Conservation (phyloP, 495 filamentous ascomycete species). For the Penicillium herquei region DNA sequence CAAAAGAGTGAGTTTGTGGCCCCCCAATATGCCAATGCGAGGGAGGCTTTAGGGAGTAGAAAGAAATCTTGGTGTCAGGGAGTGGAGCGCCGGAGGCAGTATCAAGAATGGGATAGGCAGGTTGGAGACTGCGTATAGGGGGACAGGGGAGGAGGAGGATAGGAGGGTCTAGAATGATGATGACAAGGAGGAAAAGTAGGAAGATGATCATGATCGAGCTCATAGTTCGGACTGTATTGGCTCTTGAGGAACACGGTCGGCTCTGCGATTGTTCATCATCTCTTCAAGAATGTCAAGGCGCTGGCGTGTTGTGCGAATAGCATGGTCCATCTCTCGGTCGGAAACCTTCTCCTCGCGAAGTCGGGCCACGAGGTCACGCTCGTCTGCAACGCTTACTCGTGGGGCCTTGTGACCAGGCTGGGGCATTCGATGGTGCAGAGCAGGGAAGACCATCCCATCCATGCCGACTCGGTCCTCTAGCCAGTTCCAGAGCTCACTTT, state of each 20-base stretch:
- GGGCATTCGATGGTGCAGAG: slow-evolving; percentile 25
- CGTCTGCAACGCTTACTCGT: slow-evolving; percentile 24
- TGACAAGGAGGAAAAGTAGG: no score
- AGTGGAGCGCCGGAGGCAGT: no score
- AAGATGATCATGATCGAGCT: background rate
- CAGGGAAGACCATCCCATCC: slow-evolving; percentile 57
- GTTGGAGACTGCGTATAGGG: background rate
- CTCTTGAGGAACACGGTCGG: slow-evolving; percentile 12
- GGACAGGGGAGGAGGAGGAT: background rate
- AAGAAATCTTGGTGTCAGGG: no score
- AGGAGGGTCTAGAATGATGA: background rate
- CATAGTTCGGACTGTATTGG: slow-evolving; percentile 20
- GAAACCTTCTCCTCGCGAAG: slow-evolving; percentile 71
- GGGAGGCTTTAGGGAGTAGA: background rate
- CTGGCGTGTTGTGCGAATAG: slow-evolving; percentile 82
- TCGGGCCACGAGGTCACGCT: slow-evolving; percentile 40
- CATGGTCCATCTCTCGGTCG: slow-evolving; percentile 77
- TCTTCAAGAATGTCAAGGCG: slow-evolving; percentile 70
- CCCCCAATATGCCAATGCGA: background rate
- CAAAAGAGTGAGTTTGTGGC: no score
- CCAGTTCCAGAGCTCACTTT: slow-evolving; percentile 94
- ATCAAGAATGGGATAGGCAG: no score
- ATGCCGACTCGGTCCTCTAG: slow-evolving; percentile 83
- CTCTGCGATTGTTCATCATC: slow-evolving; percentile 61
- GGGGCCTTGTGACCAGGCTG: slow-evolving; percentile 23